These are phyloP conservation scores for Arthrobotrys pseudoclavata DNA, from an alignment of 2,329 filamentous ascomycete species.

Conservation along the genomic window DNA sequence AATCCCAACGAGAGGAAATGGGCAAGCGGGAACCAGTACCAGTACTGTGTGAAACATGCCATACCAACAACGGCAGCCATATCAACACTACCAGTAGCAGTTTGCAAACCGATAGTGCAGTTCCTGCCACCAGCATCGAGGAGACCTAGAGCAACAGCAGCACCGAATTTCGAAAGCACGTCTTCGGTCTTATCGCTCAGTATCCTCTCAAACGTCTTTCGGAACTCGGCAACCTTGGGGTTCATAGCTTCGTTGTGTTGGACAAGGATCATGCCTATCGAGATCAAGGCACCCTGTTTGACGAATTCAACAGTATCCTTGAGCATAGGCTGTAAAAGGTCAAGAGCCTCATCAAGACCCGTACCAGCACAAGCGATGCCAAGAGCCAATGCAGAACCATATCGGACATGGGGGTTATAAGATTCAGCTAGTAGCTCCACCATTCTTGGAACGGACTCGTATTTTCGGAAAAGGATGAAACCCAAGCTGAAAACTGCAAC, in stretches of 20 bases:
- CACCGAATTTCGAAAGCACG: conserved; percentile 99
- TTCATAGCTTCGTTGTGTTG: conserved; percentile 99
- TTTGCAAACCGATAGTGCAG: conserved; percentile 97
- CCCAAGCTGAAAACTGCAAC: conserved; percentile 98
- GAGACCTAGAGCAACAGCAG: conserved; percentile 92
- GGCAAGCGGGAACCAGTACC: conserved; percentile 99
- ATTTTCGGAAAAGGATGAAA: conserved; percentile 98
- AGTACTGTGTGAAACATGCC: conserved; percentile 98
- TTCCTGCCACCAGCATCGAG: conserved; percentile 98
- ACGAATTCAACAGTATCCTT: conserved; percentile 99
- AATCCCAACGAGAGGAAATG: conserved; percentile 97
- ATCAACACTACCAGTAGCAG: conserved; percentile 97
- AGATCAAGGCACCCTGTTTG: conserved; percentile 92
- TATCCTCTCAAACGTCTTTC: conserved; percentile 94
- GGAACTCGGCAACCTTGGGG: conserved; percentile 89
- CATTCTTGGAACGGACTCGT: conserved; percentile 96
- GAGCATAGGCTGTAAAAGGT: conserved; percentile 98
- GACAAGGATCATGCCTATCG: conserved; percentile 98
- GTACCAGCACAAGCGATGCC: conserved; percentile 98
- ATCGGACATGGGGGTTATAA: conserved; percentile 98
- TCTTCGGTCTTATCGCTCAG: conserved; percentile 96
- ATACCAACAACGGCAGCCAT: conserved; percentile 98
- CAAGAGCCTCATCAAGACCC: conserved; percentile 94
- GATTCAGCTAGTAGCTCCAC: conserved; percentile 97
- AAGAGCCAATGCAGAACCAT: conserved; percentile 97